phyloP scores from a whole-genome alignment of 2,329 filamentous ascomycete species.

The Fusarium oxysporum region DNA sequence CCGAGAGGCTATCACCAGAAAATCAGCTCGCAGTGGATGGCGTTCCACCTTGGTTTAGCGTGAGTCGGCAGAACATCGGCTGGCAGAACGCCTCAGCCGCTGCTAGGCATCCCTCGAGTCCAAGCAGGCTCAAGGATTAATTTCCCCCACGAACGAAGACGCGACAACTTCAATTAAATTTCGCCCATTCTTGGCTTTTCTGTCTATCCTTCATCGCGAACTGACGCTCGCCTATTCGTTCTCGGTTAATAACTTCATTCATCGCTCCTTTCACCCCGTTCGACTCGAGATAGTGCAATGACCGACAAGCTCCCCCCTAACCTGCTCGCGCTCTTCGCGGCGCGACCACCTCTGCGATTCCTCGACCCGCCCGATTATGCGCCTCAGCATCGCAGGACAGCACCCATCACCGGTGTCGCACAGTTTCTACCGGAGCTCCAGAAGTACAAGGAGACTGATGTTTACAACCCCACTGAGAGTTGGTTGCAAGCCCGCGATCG shows the following conservation, averaged over 20 bases:
- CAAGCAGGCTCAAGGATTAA: constrained; percentile 33
- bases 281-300: constrained; percentile 66
- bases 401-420: constrained; percentile 77
- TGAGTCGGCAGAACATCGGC: constrained; percentile 35
- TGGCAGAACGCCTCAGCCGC: constrained; percentile 14
- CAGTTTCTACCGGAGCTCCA: constrained; percentile 79
- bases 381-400: constrained; percentile 83
- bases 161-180: constrained; percentile 40
- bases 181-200: constrained; percentile 8
- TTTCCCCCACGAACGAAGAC: constrained; percentile 37
- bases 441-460: constrained; percentile 81
- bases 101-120: constrained; percentile 25
- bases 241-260: constrained; percentile 8
- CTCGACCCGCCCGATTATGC: constrained; percentile 85
- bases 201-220: constrained; percentile 17
- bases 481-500: constrained; percentile 91
- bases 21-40: constrained; percentile 37
- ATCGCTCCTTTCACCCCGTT: background rate
- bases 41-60: constrained; percentile 45
- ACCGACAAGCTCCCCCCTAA: constrained; percentile 96
- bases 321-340: constrained; percentile 92
- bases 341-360: constrained; percentile 91
- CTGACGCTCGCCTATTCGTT: constrained; percentile 23
- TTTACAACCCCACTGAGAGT: constrained; percentile 86
- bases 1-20: constrained; percentile 37